These are phyloP conservation scores for Globisporangium canariense DNA, from an alignment of 352 stramenopile genomes.

Conservation along the genomic window DNA sequence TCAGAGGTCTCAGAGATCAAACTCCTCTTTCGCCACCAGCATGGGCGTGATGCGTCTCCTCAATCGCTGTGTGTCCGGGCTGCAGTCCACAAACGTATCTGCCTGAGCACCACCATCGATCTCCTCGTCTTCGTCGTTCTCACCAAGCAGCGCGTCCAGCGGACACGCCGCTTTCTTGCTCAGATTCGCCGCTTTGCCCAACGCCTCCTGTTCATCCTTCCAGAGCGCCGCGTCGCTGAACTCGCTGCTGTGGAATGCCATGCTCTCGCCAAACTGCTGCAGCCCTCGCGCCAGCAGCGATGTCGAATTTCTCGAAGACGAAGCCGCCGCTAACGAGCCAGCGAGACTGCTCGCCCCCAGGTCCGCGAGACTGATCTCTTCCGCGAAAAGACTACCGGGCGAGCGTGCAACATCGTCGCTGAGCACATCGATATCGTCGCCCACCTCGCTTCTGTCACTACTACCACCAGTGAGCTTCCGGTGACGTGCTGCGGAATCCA, in stretches of 20 bases:
- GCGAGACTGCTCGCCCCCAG: background rate
- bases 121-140: slow-evolving; percentile 23
- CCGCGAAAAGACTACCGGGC: slow-evolving; percentile 15
- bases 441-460: slow-evolving; percentile 19
- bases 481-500: background rate
- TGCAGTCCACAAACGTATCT: slow-evolving; percentile 17
- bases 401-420: slow-evolving; percentile 4
- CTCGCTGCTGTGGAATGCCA: slow-evolving; percentile 31
- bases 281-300: slow-evolving; percentile 27
- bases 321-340: background rate
- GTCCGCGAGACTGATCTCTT: slow-evolving; percentile 13
- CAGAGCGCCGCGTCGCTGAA: background rate
- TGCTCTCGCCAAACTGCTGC: slow-evolving; percentile 38
- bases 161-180: slow-evolving; percentile 1
- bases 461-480: background rate
- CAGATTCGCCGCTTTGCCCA: background rate
- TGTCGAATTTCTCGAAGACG: background rate
- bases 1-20: slow-evolving; percentile 63
- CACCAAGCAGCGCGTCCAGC: slow-evolving; percentile 20
- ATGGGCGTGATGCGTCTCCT: slow-evolving; percentile 52
- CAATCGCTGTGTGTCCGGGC: slow-evolving; percentile 27
- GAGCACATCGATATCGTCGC: slow-evolving; percentile 18
- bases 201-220: background rate
- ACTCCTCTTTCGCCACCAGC: slow-evolving; percentile 51
- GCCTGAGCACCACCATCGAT: slow-evolving; percentile 10